These are phyloP conservation scores for Metarhizium anisopliae DNA, from an alignment of 2,329 filamentous ascomycete genomes.

Conservation along the genomic window DNA sequence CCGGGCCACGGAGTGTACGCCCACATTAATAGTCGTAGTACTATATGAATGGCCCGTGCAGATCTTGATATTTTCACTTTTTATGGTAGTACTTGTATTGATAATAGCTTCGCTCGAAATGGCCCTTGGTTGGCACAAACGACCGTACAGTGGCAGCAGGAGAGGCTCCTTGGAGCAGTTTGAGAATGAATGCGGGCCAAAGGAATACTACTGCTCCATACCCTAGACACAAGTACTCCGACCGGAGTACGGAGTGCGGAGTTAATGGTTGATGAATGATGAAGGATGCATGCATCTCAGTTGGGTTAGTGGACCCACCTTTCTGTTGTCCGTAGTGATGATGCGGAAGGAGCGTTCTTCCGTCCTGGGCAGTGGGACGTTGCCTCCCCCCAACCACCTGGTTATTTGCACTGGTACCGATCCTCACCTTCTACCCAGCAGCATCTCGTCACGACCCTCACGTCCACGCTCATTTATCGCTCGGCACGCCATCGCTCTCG, in stretches of 20 bases:
- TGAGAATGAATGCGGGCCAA: too few species aligned
- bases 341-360: neutral
- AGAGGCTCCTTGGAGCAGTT: too few species aligned
- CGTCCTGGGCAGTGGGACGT: neutral
- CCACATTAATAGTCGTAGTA: too few species aligned
- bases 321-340: neutral
- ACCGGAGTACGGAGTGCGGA: too few species aligned
- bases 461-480: conserved; percentile 9
- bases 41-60: too few species aligned
- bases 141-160: too few species aligned
- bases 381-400: conserved; percentile 10
- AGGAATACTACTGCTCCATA: neutral
- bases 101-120: too few species aligned
- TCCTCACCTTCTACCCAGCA: conserved; percentile 8
- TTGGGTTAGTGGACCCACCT: neutral
- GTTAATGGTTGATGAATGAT: neutral
- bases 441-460: conserved; percentile 10
- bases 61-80: too few species aligned
- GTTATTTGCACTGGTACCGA: neutral
- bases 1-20: too few species aligned
- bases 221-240: too few species aligned
- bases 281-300: neutral
- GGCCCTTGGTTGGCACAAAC: too few species aligned
- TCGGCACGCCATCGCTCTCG: conserved; percentile 13
- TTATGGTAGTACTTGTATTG: too few species aligned